phyloP scores from a whole-genome alignment of 169 alveolate genomes.

The Toxoplasma gondii region DNA sequence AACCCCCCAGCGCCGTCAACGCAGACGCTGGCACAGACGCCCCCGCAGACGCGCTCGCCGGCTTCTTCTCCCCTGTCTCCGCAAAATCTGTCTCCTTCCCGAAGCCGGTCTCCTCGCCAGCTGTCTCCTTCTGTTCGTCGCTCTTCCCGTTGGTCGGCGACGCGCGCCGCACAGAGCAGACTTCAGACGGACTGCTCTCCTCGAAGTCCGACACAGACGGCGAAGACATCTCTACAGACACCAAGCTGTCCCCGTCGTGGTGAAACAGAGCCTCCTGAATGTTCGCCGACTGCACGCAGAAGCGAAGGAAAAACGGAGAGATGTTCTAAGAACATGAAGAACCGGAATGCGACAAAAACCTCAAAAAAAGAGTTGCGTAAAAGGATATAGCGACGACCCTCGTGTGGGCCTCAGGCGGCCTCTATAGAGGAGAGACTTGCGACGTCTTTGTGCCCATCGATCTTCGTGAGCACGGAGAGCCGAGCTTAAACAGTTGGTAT shows the following conservation, averaged over 20 bases:
- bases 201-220: not conserved
- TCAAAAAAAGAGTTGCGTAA: not conserved
- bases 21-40: conserved; percentile 20
- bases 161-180: too few species aligned
- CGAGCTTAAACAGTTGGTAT: too few species aligned
- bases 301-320: not conserved
- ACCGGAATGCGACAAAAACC: not conserved
- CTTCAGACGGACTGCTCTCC: not conserved
- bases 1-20: not conserved
- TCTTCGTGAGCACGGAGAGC: too few species aligned
- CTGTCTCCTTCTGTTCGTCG: not conserved
- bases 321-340: not conserved
- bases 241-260: not conserved
- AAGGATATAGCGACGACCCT: too few species aligned
- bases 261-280: conserved; percentile 18
- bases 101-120: not conserved
- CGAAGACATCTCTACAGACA: not conserved
- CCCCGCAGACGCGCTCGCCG: not conserved
- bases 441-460: too few species aligned
- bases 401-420: too few species aligned
- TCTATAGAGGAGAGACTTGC: too few species aligned
- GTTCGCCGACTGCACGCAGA: not conserved
- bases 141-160: too few species aligned
- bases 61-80: not conserved
- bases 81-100: not conserved